Evolutionary conservation across 23 red algal species (phyloP).

Genomic region (Gracilariopsis chorda): DNA sequence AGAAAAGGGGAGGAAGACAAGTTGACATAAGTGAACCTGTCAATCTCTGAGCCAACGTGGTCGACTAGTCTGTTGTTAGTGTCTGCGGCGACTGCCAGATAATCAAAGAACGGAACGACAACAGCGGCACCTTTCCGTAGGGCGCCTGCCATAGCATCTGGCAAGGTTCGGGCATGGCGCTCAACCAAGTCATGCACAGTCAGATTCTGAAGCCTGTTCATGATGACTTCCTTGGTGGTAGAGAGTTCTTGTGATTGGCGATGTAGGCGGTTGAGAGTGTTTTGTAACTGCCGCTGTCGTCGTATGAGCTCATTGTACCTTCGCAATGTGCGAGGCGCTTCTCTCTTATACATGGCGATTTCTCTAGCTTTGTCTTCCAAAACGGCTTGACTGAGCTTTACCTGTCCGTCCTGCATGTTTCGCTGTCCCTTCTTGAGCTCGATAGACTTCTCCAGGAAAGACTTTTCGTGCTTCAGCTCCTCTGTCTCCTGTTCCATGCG

Average conservation of each 20-base stretch:
- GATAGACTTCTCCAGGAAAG: constrained; percentile 53
- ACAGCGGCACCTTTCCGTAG: constrained; percentile 57
- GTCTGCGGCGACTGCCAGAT: constrained; percentile 63
- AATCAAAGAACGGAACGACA: constrained; percentile 68
- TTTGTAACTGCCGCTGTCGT: constrained; percentile 42
- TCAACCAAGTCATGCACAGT: constrained; percentile 58
- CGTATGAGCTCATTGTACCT: constrained; percentile 48
- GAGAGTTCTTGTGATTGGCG: constrained; percentile 35
- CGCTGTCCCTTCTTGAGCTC: constrained; percentile 51
- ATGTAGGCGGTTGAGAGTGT: constrained; percentile 40
- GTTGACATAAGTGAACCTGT: constrained; percentile 68
- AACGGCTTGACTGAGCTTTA: constrained; percentile 55
- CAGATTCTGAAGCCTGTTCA: constrained; percentile 52
- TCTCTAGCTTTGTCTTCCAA: constrained; percentile 47
- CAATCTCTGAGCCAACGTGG: constrained; percentile 75
- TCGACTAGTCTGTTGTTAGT: constrained; percentile 75
- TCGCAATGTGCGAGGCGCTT: constrained; percentile 34
- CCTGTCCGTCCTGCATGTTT: constrained; percentile 65
- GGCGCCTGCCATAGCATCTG: constrained; percentile 60
- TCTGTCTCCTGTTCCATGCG: constrained; percentile 50
- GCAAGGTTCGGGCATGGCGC: constrained; percentile 37
- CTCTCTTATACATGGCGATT: constrained; percentile 47
- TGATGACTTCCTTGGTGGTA: constrained; percentile 24
- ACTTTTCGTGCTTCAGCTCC: constrained; percentile 35
- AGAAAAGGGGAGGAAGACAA: constrained; percentile 67